Base-by-base conservation (phyloP, 176 grass and related monocot species). In the Oryza brachyantha region DNA sequence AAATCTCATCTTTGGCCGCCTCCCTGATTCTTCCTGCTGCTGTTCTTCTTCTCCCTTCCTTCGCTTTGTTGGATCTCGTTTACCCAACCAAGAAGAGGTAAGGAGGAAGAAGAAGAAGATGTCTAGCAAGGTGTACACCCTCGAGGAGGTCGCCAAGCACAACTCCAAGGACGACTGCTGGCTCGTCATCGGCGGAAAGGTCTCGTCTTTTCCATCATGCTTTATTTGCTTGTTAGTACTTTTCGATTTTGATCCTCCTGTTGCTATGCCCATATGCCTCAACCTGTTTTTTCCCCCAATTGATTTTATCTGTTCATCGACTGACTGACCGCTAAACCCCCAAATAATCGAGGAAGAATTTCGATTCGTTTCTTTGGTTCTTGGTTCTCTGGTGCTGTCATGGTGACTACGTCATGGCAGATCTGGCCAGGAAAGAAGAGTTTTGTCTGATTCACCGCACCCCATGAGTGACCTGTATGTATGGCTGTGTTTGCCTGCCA, bases 141-240 rank as follows among this genome's bases (percentile, higher is more conserved):
- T 96, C 24, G 87, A 80, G 29, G 90, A 97, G 43, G 93, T 90
- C 21, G 79, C 87, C 41, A 84, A 86, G 87, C 93, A 97, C 90
- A 93, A 74, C 70, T 21, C 79, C 85, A 86, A 84, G 85, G 89
- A 90, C 19, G 90, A 93, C 28, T 97, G 93, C 80, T 97, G 93
- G 93, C 82, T 93, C 27, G 7, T 90, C 85, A 88, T 97, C 79
- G 77, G 61, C 72, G 93, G 93, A 77, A 97, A 93, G 93, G 93
- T 96, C 74, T 2, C 5, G 27, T 27, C 24, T 0, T 77, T 26
- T 46, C 5, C n/a, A n/a, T 32, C 10, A 13, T 32, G 21, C 26
- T 9, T 61, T 9, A 19, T 3, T 61, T 6, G 13, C 54, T 2
- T 10, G 5, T 26, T 36, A n/a, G 8, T 14, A 4, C 2, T 0